Conservation (phyloP, 73 alveolate genomes). For the Tetrahymena thermophila region DNA sequence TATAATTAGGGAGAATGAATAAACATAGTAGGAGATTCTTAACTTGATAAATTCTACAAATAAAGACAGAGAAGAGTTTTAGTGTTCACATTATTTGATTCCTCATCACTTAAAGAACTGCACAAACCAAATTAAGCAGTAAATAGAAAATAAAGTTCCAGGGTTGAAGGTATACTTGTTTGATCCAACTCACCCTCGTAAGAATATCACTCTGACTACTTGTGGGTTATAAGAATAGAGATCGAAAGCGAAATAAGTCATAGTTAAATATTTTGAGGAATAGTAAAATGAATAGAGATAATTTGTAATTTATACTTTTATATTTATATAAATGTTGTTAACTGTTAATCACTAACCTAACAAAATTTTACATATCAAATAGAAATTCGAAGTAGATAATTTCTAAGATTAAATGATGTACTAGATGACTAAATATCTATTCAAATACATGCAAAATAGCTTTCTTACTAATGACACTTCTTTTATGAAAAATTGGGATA, state of each 20-base stretch:
- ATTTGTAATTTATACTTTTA: background rate
- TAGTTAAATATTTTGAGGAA: conserved; percentile 7
- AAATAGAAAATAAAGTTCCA: conserved; percentile 10
- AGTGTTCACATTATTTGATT: conserved; percentile 8
- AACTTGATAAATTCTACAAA: conserved; percentile 6
- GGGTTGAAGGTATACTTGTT: conserved; percentile 29
- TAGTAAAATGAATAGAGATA: background rate
- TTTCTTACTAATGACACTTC: conserved; percentile 38
- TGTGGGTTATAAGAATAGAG: conserved; percentile 7
- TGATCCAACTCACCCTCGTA: conserved; percentile 43
- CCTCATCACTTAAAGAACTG: conserved; percentile 15
- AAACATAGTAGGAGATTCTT: conserved; percentile 8
- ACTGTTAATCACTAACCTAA: background rate
- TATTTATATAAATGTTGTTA: background rate
- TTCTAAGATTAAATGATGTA: conserved; percentile 38
- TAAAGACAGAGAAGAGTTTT: conserved; percentile 27
- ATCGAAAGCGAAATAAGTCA: background rate
- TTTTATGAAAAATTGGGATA: conserved; percentile 46
- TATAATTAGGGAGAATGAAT: conserved; percentile 1
- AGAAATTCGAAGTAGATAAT: conserved; percentile 19
- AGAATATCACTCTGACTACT: conserved; percentile 24
- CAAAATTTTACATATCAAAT: background rate
- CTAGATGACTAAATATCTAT: conserved; percentile 41
- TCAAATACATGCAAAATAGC: conserved; percentile 28
- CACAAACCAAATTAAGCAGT: conserved; percentile 9